phyloP scores from a whole-genome alignment of 2,329 filamentous ascomycete genomes.

The Botrytis cinerea region DNA sequence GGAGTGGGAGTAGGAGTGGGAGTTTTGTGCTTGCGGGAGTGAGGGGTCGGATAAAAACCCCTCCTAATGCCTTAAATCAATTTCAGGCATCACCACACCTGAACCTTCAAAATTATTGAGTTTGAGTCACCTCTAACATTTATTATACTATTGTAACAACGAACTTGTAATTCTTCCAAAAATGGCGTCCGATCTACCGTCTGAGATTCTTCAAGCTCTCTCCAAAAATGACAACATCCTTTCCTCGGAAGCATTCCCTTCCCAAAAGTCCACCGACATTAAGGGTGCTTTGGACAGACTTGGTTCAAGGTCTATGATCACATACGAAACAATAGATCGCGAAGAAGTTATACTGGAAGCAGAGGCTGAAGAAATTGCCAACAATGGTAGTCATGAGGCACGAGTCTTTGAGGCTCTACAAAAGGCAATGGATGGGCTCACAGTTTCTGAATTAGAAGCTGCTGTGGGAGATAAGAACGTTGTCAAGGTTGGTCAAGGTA shows the following conservation, averaged over 20 bases:
- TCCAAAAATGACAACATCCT: conserved; percentile 64
- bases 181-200: conserved; percentile 63
- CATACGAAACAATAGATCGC: conserved; percentile 78
- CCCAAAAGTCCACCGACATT: conserved; percentile 64
- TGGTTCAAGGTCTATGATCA: conserved; percentile 79
- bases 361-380: conserved; percentile 71
- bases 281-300: conserved; percentile 90
- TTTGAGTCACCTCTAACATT: conserved; percentile 21
- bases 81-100: conserved; percentile 12
- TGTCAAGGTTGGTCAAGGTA: conserved; percentile 85
- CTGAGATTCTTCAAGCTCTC: conserved; percentile 66
- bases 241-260: conserved; percentile 70
- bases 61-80: conserved; percentile 13
- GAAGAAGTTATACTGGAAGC: conserved; percentile 76
- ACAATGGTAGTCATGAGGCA: conserved; percentile 78
- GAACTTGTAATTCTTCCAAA: not conserved
- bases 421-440: conserved; percentile 74
- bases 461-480: conserved; percentile 72
- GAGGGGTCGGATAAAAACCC: conserved; percentile 5
- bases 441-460: conserved; percentile 71
- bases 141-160: conserved; percentile 10
- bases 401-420: conserved; percentile 77
- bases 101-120: conserved; percentile 24
- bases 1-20: no score
- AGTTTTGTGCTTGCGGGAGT: not conserved